Evolutionary conservation across 2,329 filamentous ascomycete species (phyloP).

Genomic region (Aspergillus sp.): DNA sequence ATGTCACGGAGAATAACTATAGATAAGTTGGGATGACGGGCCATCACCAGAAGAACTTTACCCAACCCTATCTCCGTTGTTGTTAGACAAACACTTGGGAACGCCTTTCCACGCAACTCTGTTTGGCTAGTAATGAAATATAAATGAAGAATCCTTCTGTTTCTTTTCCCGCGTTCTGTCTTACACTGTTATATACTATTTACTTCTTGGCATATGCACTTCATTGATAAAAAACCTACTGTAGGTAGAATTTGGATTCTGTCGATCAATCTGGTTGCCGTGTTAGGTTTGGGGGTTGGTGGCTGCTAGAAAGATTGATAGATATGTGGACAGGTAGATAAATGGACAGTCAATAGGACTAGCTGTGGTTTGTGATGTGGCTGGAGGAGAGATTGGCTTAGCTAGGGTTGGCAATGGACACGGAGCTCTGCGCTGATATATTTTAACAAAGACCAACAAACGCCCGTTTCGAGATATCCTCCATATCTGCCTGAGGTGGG

Average conservation of each 20-base stretch:
- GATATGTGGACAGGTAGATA: not conserved
- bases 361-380: not conserved
- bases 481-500: not conserved
- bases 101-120: not conserved
- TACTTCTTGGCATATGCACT: not conserved
- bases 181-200: not conserved
- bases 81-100: not conserved
- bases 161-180: not conserved
- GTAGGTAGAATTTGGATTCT: not conserved
- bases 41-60: not conserved
- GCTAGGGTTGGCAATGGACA: not conserved
- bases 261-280: not conserved
- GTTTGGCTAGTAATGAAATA: not conserved
- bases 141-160: not conserved
- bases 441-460: not conserved
- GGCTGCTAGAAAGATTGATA: not conserved
- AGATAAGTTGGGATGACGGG: not conserved
- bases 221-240: not conserved
- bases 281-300: not conserved
- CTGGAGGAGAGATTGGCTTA: not conserved
- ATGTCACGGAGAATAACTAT: no score
- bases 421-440: not conserved
- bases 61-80: not conserved
- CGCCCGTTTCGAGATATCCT: not conserved
- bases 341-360: not conserved